Percentiles rank a stretch among this genome's conserved stretches.
Evolutionary conservation across 2,329 filamentous ascomycete genomes (phyloP).

Genomic region (Penicillium sp.): DNA sequence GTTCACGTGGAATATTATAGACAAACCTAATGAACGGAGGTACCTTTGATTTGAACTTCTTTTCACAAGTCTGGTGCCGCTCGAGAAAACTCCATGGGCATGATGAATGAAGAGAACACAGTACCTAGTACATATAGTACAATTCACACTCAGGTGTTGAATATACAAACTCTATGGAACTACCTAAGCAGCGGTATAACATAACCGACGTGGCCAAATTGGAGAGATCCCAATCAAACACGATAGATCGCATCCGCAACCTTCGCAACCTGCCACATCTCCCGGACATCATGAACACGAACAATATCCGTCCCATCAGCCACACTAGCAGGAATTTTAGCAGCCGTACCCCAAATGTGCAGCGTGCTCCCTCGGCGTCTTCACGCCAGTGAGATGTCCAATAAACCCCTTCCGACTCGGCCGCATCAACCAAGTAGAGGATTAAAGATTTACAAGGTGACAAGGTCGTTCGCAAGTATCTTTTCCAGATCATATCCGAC

Average conservation of each 20-base stretch:
- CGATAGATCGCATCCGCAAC: slow-evolving; percentile 95
- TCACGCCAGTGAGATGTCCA: slow-evolving; percentile 72
- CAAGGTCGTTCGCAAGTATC: too few relatives aligned
- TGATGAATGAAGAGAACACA: slow-evolving; percentile 25
- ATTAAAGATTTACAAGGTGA: too few relatives aligned
- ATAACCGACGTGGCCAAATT: too few relatives aligned
- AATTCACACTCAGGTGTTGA: slow-evolving; percentile 23
- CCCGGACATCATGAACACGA: slow-evolving; percentile 81
- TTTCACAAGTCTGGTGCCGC: not conserved
- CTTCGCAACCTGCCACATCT: slow-evolving; percentile 78
- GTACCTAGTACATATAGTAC: slow-evolving; percentile 12
- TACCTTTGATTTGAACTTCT: not conserved
- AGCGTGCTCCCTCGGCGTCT: slow-evolving; percentile 64
- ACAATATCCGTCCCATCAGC: slow-evolving; percentile 87
- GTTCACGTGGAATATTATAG: slow-evolving; percentile 19
- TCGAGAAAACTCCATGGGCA: slow-evolving; percentile 13
- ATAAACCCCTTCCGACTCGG: slow-evolving; percentile 88
- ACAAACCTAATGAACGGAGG: slow-evolving; percentile 5
- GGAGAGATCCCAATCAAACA: slow-evolving; percentile 16
- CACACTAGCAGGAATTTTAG: slow-evolving; percentile 79
- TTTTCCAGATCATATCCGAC: too few relatives aligned
- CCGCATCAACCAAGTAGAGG: slow-evolving; percentile 89
- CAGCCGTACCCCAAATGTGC: slow-evolving; percentile 86
- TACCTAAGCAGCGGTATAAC: too few relatives aligned
- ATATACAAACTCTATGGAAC: slow-evolving; percentile 17